Evolutionary conservation across 306 rosid species (phyloP).

Genomic region (Sesbania bispinosa): DNA sequence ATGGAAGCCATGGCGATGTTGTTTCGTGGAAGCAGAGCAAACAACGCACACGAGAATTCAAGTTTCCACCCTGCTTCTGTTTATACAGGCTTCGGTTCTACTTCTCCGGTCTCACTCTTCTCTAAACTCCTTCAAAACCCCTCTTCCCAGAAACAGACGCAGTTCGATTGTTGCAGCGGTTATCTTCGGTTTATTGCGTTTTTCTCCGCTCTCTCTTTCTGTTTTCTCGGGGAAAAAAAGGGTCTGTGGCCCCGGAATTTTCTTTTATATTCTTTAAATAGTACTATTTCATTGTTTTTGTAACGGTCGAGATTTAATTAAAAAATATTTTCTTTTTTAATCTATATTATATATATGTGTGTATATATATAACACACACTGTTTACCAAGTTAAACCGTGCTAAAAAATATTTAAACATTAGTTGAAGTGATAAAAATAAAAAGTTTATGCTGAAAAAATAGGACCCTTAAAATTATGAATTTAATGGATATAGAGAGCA

Average conservation of each 20-base stretch:
- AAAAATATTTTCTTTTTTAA: too few species aligned
- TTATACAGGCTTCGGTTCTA: background rate
- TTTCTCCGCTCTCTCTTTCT: background rate
- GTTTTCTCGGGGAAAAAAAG: background rate
- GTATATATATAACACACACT: too few species aligned
- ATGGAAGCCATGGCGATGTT: conserved; percentile 46
- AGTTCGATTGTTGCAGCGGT: conserved; percentile 38
- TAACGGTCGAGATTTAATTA: too few species aligned
- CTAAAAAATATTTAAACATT: too few species aligned
- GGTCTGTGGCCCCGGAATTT: background rate
- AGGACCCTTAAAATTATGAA: too few species aligned
- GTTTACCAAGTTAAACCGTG: too few species aligned
- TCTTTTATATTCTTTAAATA: background rate
- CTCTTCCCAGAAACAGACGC: background rate
- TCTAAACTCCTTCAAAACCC: conserved; percentile 17
- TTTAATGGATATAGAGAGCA: too few species aligned
- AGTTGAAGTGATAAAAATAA: too few species aligned
- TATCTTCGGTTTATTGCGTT: conserved; percentile 34
- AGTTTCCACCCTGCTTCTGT: too few species aligned
- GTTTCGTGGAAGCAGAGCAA: background rate
- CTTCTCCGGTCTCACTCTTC: background rate
- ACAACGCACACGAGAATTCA: background rate
- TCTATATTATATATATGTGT: too few species aligned
- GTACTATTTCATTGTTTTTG: too few species aligned
- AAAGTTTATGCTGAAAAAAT: too few species aligned